Base-by-base conservation (phyloP, 2,329 filamentous ascomycete genomes). In the Teratosphaeria pseudoeucalypti region DNA sequence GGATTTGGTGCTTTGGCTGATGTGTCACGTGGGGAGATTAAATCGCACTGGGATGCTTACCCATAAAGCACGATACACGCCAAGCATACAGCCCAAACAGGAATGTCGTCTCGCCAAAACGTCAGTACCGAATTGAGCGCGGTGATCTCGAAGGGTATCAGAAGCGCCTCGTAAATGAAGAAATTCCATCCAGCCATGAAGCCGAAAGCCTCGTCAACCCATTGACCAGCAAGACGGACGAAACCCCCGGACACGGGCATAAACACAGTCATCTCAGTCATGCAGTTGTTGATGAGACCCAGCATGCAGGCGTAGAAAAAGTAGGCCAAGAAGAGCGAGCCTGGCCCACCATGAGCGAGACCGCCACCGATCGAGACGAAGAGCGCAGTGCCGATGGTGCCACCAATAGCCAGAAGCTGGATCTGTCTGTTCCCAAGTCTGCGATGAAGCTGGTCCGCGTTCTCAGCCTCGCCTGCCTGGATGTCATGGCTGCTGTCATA, bases 241-340 rank as follows among this genome's bases (percentile, higher is more conserved):
- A 86, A 87, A 2, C 82, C 82, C 63, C 84, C 84, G 52, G 78
- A 80, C 54, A 87, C 79, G 29, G 85, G 85, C 78, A 85, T 83
- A 62, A 81, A 81, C 43, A 79, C 77, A 34, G 76, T 80, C 84
- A 87, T 87, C 70, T 87, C 85, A 9, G 85, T 84, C 61, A 86
- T 77, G 62, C 79, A 80, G 68, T 86, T 87, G 77, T 86, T 86
- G 68, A 87, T 81, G 54, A 85, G 74, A 27, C 76, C 84, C 61
- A 87, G 76, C 58, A 86, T 67, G 66, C 75, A 70, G 47, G 76
- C 76, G 69, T 86, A 85, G 53, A 84, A 63, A 34, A 77, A 75
- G 68, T 82, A 87, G 47, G 81, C 83, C 60, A 87, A 68, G 62
- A 88, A 76, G 49, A 87, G 73, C 60, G 77, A 80, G 55, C 73